Conservation (phyloP, 1,284 basidiomycete genomes). For the Earliella scabrosa region DNA sequence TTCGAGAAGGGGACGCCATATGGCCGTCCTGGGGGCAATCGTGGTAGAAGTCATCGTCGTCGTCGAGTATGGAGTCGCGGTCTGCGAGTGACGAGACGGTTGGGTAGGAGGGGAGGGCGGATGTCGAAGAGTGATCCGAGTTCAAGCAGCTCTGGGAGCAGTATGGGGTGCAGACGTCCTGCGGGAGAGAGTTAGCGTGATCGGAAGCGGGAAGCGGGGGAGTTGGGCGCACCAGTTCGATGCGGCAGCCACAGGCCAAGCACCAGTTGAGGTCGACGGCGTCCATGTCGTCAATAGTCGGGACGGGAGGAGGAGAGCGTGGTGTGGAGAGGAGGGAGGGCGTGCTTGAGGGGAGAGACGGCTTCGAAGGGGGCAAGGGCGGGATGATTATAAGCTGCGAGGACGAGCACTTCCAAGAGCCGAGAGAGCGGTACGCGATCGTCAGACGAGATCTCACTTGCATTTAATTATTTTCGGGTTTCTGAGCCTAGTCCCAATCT, state of each 20-base stretch:
- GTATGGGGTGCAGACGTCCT: slow-evolving; percentile 56
- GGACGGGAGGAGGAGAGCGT: slow-evolving; percentile 5
- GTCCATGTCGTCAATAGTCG: slow-evolving; percentile 47
- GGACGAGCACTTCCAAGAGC: slow-evolving; percentile 12
- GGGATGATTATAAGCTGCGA: slow-evolving; percentile 22
- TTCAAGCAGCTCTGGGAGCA: slow-evolving; percentile 56
- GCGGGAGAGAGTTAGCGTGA: slow-evolving; percentile 20
- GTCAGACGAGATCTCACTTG: slow-evolving; percentile 2
- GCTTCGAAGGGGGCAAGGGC: slow-evolving; percentile 19
- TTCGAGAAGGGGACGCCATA: slow-evolving; percentile 4
- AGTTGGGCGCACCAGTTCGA: slow-evolving; percentile 47
- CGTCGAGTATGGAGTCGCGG: slow-evolving; percentile 21
- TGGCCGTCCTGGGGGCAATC: slow-evolving; percentile 12
- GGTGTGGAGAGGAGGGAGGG: slow-evolving; percentile 12
- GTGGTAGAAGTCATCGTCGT: slow-evolving; percentile 13
- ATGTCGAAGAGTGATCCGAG: slow-evolving; percentile 25
- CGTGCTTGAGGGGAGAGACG: slow-evolving; percentile 23
- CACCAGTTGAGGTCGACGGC: slow-evolving; percentile 74
- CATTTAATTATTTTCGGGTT: slow-evolving; percentile 25
- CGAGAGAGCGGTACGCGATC: slow-evolving; percentile 8
- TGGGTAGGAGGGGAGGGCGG: slow-evolving; percentile 23
- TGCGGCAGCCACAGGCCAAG: slow-evolving; percentile 58
- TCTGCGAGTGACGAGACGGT: slow-evolving; percentile 24
- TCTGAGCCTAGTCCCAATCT: slow-evolving; percentile 14
- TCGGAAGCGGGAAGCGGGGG: slow-evolving; percentile 1